Evolutionary conservation across 164 flowering plant genomes (phyloP), one percentile per base, ranked within the genome.

Genomic region (Aristolochia fimbriata): DNA sequence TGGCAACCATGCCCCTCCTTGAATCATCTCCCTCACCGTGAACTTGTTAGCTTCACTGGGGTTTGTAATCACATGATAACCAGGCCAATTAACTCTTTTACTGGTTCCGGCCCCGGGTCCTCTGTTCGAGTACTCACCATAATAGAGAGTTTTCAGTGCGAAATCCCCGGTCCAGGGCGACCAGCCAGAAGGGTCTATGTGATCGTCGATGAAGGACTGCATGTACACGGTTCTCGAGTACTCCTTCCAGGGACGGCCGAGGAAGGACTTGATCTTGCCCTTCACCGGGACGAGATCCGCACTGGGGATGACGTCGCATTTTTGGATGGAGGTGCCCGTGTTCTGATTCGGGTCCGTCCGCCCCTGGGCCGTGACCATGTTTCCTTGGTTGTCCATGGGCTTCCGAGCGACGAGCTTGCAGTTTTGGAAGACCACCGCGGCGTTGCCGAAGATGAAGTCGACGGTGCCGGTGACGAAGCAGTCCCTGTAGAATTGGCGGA

Each of bases 231-330:
- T 75, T 55, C 79, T 62, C 0, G 83, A 80, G 46, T 75, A 77
- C 57, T 68, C 74, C 65, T 75, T 77, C 83, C 83, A 80, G 20
- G 83, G 83, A 0, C 83, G 74, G 17, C 81, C 79, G 62, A 80
- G 62, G 31, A 75, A 77, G 0, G 81, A 46, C 17, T 60, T 51
- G 63, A 78, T 25, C 3, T 62, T 55, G 22, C 61, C 53, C 65
- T 78, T 78, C 7, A 73, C 80, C 0, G 76, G 74, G 22, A 41
- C 68, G 15, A 80, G 66, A 49, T 80, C 84, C 3, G 72, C 63
- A 58, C 82, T 78, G 0, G 78, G 67, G 3, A 67, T 48, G 0
- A 80, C 43, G 11, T 72, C 15, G 31, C 80, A 78, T 48, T 67
- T 68, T 37, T 80, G 84, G 62, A 80, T 74, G 0, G 84, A 78